phyloP scores from a whole-genome alignment of 1,139 yeast genomes.

The Blastobotrys apis region DNA sequence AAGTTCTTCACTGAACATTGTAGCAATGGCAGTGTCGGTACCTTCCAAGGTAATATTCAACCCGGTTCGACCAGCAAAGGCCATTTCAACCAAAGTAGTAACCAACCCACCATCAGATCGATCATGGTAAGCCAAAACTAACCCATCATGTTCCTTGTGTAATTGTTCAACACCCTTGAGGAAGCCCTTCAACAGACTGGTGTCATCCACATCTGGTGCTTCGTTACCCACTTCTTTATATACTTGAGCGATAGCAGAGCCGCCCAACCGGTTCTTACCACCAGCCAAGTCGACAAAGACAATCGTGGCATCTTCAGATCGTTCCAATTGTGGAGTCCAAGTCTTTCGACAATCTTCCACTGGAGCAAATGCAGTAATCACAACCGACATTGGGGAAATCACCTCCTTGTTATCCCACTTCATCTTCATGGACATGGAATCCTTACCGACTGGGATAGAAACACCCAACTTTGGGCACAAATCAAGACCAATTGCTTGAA shows the following conservation, averaged over 20 bases:
- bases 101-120: constrained; percentile 96
- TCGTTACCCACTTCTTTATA: constrained; percentile 78
- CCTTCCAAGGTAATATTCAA: constrained; percentile 42
- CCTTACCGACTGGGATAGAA: constrained; percentile 97
- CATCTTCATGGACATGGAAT: constrained; percentile 99
- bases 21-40: constrained; percentile 32
- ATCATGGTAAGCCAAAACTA: constrained; percentile 90
- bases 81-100: constrained; percentile 87
- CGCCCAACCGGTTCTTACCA: constrained; percentile 61
- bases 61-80: constrained; percentile 93
- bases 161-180: constrained; percentile 63
- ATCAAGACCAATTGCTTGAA: constrained; percentile 91
- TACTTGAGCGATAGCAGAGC: constrained; percentile 93
- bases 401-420: constrained; percentile 89
- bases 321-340: constrained; percentile 86
- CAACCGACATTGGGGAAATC: constrained; percentile 89
- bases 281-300: constrained; percentile 80
- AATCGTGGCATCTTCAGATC: constrained; percentile 49
- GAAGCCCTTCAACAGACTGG: constrained; percentile 59
- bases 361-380: constrained; percentile 87
- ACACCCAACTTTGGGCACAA: constrained; percentile 91
- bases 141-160: constrained; percentile 54
- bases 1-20: constrained; percentile 83
- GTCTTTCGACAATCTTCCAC: constrained; percentile 81
- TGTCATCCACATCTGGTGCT: constrained; percentile 79